A percentile compares a stretch with the other conserved stretches of the same genome.
These are phyloP conservation scores for Trypanosoma rangeli DNA, from an alignment of 208 protist genomes.

Conservation along the genomic window DNA sequence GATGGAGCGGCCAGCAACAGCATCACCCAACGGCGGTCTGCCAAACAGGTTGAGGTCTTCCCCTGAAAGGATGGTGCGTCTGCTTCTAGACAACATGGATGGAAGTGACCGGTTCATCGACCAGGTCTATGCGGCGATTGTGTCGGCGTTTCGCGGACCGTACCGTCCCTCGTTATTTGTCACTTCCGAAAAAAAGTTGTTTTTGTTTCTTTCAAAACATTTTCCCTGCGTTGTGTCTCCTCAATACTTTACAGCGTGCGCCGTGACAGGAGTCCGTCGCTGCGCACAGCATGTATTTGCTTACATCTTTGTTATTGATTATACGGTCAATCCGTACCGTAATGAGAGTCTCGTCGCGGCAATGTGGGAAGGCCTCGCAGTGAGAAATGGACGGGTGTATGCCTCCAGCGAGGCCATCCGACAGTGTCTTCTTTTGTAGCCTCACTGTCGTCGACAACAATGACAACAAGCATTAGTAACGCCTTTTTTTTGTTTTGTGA, in stretches of 20 bases:
- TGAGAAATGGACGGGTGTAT: background rate
- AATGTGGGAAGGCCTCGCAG: conserved; percentile 6
- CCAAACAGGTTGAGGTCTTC: no score
- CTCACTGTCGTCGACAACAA: background rate
- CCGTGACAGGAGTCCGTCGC: background rate
- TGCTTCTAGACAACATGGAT: no score
- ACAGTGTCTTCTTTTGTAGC: background rate
- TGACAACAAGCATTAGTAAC: background rate
- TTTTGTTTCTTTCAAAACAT: conserved; percentile 1
- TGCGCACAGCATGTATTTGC: background rate
- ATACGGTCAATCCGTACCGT: background rate
- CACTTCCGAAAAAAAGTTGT: conserved; percentile 6
- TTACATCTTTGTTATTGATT: conserved; percentile 16
- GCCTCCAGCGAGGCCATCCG: background rate
- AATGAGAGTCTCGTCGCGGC: background rate
- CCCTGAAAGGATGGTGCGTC: no score
- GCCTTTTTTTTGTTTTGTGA: background rate
- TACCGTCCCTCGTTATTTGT: conserved; percentile 8
- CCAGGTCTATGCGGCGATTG: background rate
- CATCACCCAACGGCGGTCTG: no score
- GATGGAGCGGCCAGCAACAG: no score
- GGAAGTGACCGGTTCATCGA: no score
- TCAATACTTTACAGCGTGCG: background rate
- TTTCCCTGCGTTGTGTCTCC: conserved; percentile 16
- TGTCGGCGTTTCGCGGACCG: background rate